Evolutionary conservation across 441 rosid genomes (phyloP), one percentile per base, ranked within the genome.

Genomic region (Eruca vesicaria): DNA sequence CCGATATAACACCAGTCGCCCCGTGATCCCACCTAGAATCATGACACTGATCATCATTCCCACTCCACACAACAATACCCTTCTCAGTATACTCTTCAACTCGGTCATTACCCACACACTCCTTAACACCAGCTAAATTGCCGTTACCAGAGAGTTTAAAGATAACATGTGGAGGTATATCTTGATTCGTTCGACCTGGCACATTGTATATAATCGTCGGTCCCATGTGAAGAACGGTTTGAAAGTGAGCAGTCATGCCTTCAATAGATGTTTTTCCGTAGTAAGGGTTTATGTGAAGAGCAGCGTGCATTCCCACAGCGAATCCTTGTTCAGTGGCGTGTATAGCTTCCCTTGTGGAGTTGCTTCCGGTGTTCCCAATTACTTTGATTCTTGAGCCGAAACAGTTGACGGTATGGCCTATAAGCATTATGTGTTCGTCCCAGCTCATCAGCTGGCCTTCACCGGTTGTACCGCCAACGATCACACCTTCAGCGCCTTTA

Each of bases 311-410:
- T 67, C 98, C 97, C 4, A 94, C 91, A 2, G 93, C 97, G 65
- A 91, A 94, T 32, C 98, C 96, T 80, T 94, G 96, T 56, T 91
- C 97, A n/a, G 96, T 86, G n/a, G 97, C 98, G 69, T 89, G 97
- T 62, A 90, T 89, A 6, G 98, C 98, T 83, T 94, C 98, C 61
- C 92, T 82, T 4, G 98, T 94, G 0, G 96, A 94, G 86, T 94
- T 94, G 72, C 98, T 94, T 75, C 97, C 96, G 0, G 96, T 89
- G 86, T 94, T 94, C 12, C 97, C 97, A 62, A 94, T 87, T 36
- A 94, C 97, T 83, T 89, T 91, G 71, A 92, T 80, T 2, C 86
- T 83, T 56, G 84, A 86, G 2, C 97, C 98, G 23, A 90, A 94
- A 66, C 91, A 94, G 21, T 90, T 90, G 3, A 91, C 98, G 0